These are phyloP conservation scores for Tricholoma hemisulphureum DNA, from an alignment of 768 basidiomycete genomes.

Conservation along the genomic window DNA sequence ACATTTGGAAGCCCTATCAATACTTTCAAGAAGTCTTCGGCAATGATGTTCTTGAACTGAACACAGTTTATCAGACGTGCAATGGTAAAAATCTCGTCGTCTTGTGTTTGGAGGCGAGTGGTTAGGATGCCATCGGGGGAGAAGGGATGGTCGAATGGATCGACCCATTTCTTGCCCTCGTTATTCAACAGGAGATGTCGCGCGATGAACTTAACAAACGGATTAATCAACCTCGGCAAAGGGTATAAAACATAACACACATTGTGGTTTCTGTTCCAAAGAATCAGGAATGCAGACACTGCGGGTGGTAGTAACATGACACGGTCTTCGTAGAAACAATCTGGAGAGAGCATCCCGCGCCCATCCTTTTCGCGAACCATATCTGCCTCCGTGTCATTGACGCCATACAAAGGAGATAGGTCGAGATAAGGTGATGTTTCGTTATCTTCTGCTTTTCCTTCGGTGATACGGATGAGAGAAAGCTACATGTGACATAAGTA, in stretches of 20 bases:
- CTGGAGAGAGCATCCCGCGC: conserved; percentile 20
- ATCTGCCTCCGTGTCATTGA: conserved; percentile 11
- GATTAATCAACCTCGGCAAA: not conserved
- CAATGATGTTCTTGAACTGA: conserved; percentile 25
- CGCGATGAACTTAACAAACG: conserved; percentile 16
- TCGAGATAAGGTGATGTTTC: conserved; percentile 18
- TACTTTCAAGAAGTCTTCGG: conserved; percentile 25
- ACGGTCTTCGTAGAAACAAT: conserved; percentile 21
- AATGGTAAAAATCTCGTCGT: conserved; percentile 25
- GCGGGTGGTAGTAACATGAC: conserved; percentile 12
- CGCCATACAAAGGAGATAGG: conserved; percentile 21
- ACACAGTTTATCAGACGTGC: conserved; percentile 25
- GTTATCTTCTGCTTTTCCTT: conserved; percentile 2
- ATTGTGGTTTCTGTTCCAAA: conserved; percentile 26
- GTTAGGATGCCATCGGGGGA: conserved; percentile 4
- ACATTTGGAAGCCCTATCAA: conserved; percentile 20
- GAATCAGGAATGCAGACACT: conserved; percentile 17
- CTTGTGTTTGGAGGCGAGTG: conserved; percentile 13
- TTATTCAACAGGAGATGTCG: conserved; percentile 18
- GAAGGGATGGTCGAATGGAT: conserved; percentile 6
- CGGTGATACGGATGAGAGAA: conserved; percentile 6
- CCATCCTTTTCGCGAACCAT: conserved; percentile 21
- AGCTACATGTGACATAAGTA: conserved; percentile 5
- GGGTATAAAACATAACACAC: conserved; percentile 8
- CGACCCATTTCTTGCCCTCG: conserved; percentile 17